Conservation (phyloP, 208 protist species). For the Crithidia mellificae region DNA sequence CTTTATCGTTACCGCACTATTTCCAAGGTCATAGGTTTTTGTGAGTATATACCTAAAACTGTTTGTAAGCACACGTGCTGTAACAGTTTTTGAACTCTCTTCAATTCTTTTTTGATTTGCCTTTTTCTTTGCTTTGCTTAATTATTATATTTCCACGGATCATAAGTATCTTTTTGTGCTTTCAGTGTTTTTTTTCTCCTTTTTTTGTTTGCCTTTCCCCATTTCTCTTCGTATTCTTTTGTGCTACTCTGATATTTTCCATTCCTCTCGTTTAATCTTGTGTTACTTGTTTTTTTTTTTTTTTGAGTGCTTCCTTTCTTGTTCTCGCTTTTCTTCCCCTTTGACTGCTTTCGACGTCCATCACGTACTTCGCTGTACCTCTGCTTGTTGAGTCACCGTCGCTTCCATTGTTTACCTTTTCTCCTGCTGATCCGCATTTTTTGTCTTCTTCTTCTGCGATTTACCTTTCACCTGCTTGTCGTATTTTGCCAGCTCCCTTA, state of each 20-base stretch:
- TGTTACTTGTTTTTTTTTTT: not conserved
- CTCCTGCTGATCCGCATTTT: too few relatives aligned
- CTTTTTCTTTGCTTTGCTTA: constrained; percentile 5
- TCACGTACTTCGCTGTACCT: not conserved
- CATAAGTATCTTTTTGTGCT: too few relatives aligned
- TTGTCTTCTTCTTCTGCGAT: too few relatives aligned
- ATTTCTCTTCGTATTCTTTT: too few relatives aligned
- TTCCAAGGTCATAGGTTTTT: not conserved
- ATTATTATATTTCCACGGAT: not conserved
- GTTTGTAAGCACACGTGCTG: not conserved
- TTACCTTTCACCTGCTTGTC: too few relatives aligned
- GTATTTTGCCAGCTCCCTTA: too few relatives aligned
- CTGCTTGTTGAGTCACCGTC: not conserved
- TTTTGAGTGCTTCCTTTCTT: not conserved
- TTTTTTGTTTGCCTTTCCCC: too few relatives aligned
- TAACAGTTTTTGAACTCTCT: not conserved
- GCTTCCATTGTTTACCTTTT: too few relatives aligned
- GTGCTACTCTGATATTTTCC: not conserved
- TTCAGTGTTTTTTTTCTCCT: too few relatives aligned
- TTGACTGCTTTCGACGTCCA: not conserved
- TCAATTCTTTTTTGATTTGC: not conserved
- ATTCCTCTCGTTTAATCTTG: not conserved
- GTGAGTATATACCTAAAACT: not conserved
- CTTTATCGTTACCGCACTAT: not conserved
- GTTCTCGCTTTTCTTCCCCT: not conserved